Evolutionary conservation across 257 asterid genomes (phyloP).

Genomic region (Ligustrum vulgare): DNA sequence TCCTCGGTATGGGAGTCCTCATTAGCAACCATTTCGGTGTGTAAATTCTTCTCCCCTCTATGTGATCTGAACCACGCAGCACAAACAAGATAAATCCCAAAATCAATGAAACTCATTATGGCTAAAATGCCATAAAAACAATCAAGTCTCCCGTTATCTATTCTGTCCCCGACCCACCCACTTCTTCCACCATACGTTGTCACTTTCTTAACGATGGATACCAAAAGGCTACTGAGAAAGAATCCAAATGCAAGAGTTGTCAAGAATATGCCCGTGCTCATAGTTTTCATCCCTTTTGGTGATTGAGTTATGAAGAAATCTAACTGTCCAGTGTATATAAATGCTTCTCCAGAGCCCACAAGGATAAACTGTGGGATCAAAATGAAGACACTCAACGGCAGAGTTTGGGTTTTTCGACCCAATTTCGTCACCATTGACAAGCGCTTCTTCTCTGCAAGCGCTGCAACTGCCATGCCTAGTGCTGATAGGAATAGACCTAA

Average conservation of each 20-base stretch:
- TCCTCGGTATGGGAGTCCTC: background rate
- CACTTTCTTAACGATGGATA: slow-evolving; percentile 33
- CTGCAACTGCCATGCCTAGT: slow-evolving; percentile 45
- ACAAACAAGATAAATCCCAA: slow-evolving; percentile 31
- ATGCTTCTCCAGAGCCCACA: slow-evolving; percentile 47
- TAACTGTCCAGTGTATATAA: slow-evolving; percentile 42
- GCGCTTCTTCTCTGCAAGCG: slow-evolving; percentile 39
- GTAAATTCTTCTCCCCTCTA: slow-evolving; percentile 11
- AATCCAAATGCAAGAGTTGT: slow-evolving; percentile 40
- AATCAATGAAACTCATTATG: slow-evolving; percentile 31
- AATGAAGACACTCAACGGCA: slow-evolving; percentile 37
- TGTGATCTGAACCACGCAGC: slow-evolving; percentile 33
- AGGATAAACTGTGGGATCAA: slow-evolving; percentile 47
- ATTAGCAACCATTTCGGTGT: background rate
- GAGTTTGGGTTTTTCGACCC: background rate
- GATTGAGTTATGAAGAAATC: slow-evolving; percentile 49
- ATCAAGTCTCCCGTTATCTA: slow-evolving; percentile 38
- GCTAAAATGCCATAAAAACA: slow-evolving; percentile 40
- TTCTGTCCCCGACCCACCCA: slow-evolving; percentile 42
- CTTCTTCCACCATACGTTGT: slow-evolving; percentile 20
- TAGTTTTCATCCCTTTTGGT: slow-evolving; percentile 51
- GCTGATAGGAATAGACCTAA: slow-evolving; percentile 38
- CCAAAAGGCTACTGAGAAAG: slow-evolving; percentile 38
- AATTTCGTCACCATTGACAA: slow-evolving; percentile 19
- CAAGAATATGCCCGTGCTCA: slow-evolving; percentile 43